Evolutionary conservation across 169 alveolate species (phyloP).

Genomic region (Plasmodium yoelii): DNA sequence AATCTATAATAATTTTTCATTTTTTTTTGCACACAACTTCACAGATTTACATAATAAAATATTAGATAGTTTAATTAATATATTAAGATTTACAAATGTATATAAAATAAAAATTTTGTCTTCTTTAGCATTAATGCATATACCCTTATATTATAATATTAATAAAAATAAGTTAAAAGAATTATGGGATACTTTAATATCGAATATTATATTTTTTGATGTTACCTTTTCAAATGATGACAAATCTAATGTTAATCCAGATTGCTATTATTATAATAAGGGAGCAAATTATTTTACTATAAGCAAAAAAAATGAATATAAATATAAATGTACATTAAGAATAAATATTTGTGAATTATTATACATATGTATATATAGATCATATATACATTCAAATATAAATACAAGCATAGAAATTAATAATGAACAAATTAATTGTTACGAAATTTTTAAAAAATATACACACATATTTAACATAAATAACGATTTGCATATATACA

Average conservation of each 20-base stretch:
- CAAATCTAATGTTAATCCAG: slow-evolving; percentile 1
- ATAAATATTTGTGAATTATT: slow-evolving; percentile 58
- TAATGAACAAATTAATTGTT: slow-evolving; percentile 47
- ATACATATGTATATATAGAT: slow-evolving; percentile 66
- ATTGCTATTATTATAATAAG: slow-evolving; percentile 16
- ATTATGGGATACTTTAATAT: slow-evolving; percentile 51
- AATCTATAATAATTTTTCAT: slow-evolving; percentile 71
- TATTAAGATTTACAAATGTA: slow-evolving; percentile 65
- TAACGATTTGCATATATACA: slow-evolving; percentile 67
- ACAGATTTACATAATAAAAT: slow-evolving; percentile 41
- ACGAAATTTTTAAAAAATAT: slow-evolving; percentile 65
- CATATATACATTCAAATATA: slow-evolving; percentile 62
- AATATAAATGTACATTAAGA: slow-evolving; percentile 68
- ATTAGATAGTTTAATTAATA: slow-evolving; percentile 46
- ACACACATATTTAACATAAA: slow-evolving; percentile 74
- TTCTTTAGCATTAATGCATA: slow-evolving; percentile 71
- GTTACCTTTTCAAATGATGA: slow-evolving; percentile 4
- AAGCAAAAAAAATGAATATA: slow-evolving; percentile 70
- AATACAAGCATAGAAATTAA: slow-evolving; percentile 37
- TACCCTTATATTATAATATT: slow-evolving; percentile 66
- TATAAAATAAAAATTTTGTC: slow-evolving; percentile 76
- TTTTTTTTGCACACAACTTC: slow-evolving; percentile 56
- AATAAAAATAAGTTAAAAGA: slow-evolving; percentile 31
- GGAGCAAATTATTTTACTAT: slow-evolving; percentile 30
- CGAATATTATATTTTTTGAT: slow-evolving; percentile 46